Base-by-base conservation (phyloP, 2,329 filamentous ascomycete genomes). In the Alternaria alternata region DNA sequence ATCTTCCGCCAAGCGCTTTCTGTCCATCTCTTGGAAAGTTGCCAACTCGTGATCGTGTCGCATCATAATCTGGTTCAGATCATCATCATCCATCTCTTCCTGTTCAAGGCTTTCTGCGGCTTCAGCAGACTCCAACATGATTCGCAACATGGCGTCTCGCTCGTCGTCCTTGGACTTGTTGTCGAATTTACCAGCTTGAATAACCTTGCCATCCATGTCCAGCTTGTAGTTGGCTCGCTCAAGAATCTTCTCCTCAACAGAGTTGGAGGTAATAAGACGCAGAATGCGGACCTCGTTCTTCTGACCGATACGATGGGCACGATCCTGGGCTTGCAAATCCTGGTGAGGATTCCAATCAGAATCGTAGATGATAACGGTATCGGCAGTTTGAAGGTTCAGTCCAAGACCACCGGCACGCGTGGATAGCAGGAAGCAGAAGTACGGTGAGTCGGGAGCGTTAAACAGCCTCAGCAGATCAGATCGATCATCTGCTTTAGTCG, bases 311-410 rank as follows among this genome's bases (percentile, higher is more conserved):
- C 95, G 94, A 88, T 99, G 95, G 47, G 95, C 95, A 89, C 95
- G 95, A 90, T 99, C 95, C 78, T 99, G 95, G 14, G 95, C 95
- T 80, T 99, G 95, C 80, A 99, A 84, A 91, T 99, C 95, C 80
- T 99, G 95, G 78, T 98, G 94, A 76, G 95, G 95, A 80, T 99
- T 99, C 95, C 95, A 99, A 82, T 99, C 95, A 0, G 95, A 99
- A 76, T 99, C 95, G 81, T 97, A 99, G 75, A 99, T 99, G 80
- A 99, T 97, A 82, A 99, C 95, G 1, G 95, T 99, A 80, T 99
- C 95, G 42, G 95, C 95, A 46, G 94, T 97, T 80, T 99, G 95
- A 78, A 99, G 80, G 75, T 99, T 99, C 68, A 99, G 86, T 86
- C 95, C 95, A 11, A 99, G 86, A 87, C 95, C 95, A 89, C 95